Percentiles rank a stretch among this genome's conserved stretches.
phyloP scores from a whole-genome alignment of 495 filamentous ascomycete genomes.

The Podospora australis region DNA sequence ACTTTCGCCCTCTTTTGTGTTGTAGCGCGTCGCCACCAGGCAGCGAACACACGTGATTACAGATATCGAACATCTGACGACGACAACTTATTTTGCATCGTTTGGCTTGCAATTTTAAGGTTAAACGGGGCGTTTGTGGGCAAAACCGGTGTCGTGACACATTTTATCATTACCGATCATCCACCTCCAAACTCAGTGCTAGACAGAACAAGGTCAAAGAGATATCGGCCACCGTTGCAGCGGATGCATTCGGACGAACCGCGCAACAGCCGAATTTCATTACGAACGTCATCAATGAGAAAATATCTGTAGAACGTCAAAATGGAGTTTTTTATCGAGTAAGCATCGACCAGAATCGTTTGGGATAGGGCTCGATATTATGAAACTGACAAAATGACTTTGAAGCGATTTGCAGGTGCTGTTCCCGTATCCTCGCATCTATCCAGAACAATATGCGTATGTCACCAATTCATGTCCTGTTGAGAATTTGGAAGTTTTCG shows the following conservation, averaged over 20 bases:
- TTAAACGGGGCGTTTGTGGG: not conserved
- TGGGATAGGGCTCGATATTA: not conserved
- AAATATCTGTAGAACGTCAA: conserved; percentile 3
- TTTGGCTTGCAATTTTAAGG: not conserved
- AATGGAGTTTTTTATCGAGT: conserved; percentile 97
- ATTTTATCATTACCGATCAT: too few species aligned
- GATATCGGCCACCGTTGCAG: too few species aligned
- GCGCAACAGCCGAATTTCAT: not conserved
- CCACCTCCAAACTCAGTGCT: too few species aligned
- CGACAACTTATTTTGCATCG: not conserved
- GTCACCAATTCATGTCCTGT: conserved; percentile 18
- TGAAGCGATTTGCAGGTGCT: conserved; percentile 82
- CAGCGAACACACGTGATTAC: conserved; percentile 11
- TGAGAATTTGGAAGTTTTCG: not conserved
- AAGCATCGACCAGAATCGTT: conserved; percentile 1
- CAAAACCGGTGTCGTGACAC: not conserved
- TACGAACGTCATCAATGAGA: not conserved
- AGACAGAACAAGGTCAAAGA: too few species aligned
- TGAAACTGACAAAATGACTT: conserved; percentile 4
- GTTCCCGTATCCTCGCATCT: conserved; percentile 95
- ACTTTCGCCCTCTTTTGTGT: not conserved
- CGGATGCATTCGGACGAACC: too few species aligned
- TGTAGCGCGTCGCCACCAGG: conserved; percentile 1
- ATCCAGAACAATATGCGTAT: conserved; percentile 91
- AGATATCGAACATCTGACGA: not conserved